These are phyloP conservation scores for Rhodomyrtus psidioides DNA, from an alignment of 441 rosid species.

Conservation along the genomic window DNA sequence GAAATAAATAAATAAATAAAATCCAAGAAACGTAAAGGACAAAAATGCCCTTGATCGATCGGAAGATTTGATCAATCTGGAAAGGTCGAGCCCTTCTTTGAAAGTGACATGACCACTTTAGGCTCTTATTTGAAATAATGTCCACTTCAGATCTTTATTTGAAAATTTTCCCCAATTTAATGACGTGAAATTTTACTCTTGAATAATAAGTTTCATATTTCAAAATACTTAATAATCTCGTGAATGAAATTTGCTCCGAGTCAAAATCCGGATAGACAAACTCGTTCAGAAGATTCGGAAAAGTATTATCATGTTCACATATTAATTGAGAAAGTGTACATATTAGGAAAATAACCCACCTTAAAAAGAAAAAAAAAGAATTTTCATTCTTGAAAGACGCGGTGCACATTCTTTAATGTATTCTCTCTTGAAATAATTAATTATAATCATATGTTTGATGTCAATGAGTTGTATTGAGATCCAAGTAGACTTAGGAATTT, in stretches of 20 bases:
- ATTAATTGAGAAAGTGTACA: not conserved
- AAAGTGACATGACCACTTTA: too few relatives aligned
- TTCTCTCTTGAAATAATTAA: not conserved
- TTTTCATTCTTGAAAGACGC: not conserved
- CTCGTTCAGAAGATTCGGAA: not conserved
- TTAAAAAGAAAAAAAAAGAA: not conserved
- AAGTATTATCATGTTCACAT: not conserved
- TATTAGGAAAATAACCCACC: not conserved
- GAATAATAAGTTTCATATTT: not conserved
- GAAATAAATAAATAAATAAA: too few relatives aligned
- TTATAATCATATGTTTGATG: not conserved
- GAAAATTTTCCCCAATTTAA: not conserved
- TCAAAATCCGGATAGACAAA: not conserved
- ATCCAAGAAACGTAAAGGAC: too few relatives aligned
- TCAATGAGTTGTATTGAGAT: not conserved
- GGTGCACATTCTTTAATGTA: not conserved
- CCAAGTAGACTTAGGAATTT: not conserved
- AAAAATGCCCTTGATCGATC: too few relatives aligned
- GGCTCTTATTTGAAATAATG: too few relatives aligned
- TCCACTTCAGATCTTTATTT: too few relatives aligned
- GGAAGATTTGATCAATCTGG: too few relatives aligned
- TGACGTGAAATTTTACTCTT: too few relatives aligned
- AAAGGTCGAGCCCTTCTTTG: too few relatives aligned
- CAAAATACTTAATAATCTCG: not conserved
- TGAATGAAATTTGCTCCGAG: not conserved